Base-by-base conservation (phyloP, 345 rosid genomes). In the Salix purpurea region DNA sequence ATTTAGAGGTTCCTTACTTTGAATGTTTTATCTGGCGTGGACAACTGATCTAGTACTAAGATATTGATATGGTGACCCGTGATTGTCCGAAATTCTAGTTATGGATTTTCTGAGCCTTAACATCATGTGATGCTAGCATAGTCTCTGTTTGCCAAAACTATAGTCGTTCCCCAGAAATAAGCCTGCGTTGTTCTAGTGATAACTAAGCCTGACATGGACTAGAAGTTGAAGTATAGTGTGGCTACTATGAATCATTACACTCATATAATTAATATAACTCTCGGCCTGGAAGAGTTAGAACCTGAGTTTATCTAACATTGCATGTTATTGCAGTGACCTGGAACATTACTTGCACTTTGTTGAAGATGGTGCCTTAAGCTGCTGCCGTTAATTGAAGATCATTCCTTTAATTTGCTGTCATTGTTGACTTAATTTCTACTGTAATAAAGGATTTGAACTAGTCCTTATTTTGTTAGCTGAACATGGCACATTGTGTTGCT, bases 301-400 rank as follows among this genome's bases (percentile, higher is more conserved):
- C 26, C 16, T 48, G 44, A 69, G 50, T 36, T 32, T 52, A 28
- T 56, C 66, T 70, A 71, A 40, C 73, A 39, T 67, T 52, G 30
- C 26, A 40, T 56, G 52, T 50, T 37, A 56, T 76, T 42, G 77
- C 83, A 81, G 83, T 80, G 83, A 80, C 83, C 69, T 80, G 83
- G 83, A 80, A 80, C 46, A 69, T 80, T 66, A 80, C 83, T 32
- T 80, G 83, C 78, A 80, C 83, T 42, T 80, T 44, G 50, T 44
- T 44, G 50, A 44, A 44, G 50, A 44, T 44, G 50, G 12, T 44
- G 50, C 50, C 50, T 44, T 12, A 44, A 44, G 50, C 50, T 44
- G 50, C 50, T 44, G 50, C 3, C 50, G 50, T 44, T 11, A 44
- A 11, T 44, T 44, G 50, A 44, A 44, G 50, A 44, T 14, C 15